Conservation (phyloP, 2,329 filamentous ascomycete species). For the Cadophora sp. region DNA sequence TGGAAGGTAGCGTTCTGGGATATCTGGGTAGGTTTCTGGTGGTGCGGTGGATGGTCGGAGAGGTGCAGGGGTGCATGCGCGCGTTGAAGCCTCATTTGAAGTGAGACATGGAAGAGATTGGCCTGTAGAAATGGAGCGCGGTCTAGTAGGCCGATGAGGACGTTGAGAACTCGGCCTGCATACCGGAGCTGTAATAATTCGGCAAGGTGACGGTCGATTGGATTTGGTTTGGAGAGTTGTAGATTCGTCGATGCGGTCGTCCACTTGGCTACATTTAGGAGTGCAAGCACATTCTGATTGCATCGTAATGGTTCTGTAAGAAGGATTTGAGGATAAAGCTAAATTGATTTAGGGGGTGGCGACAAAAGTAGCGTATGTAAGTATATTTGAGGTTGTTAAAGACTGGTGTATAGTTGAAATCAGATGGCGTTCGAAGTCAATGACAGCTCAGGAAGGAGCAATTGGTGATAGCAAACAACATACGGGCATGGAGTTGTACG, state of each 20-base stretch:
- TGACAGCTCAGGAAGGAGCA: not conserved
- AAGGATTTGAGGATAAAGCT: not conserved
- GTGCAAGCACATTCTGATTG: not conserved
- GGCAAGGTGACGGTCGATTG: not conserved
- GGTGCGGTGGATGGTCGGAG: slow-evolving; percentile 10
- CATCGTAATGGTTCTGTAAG: not conserved
- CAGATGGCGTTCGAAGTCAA: not conserved
- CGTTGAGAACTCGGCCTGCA: not conserved
- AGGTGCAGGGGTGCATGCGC: slow-evolving; percentile 6
- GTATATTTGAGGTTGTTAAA: not conserved
- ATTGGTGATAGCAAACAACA: not conserved
- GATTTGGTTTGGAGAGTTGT: not conserved
- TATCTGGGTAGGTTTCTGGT: slow-evolving; percentile 9
- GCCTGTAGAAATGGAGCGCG: not conserved
- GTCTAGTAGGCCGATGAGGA: not conserved
- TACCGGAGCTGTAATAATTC: not conserved
- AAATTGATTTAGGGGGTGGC: not conserved
- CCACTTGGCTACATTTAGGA: not conserved
- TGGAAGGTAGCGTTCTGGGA: slow-evolving; percentile 7
- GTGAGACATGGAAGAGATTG: slow-evolving; percentile 13
- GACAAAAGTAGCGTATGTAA: not conserved
- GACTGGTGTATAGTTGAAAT: not conserved
- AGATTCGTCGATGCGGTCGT: not conserved
- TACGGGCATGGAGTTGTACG: not conserved
- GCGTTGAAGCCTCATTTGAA: not conserved